Percentiles rank a stretch among this genome's conserved stretches.
These are phyloP conservation scores for Pseudonitzschia pungens DNA, from an alignment of 108 stramenopile genomes.

Conservation along the genomic window DNA sequence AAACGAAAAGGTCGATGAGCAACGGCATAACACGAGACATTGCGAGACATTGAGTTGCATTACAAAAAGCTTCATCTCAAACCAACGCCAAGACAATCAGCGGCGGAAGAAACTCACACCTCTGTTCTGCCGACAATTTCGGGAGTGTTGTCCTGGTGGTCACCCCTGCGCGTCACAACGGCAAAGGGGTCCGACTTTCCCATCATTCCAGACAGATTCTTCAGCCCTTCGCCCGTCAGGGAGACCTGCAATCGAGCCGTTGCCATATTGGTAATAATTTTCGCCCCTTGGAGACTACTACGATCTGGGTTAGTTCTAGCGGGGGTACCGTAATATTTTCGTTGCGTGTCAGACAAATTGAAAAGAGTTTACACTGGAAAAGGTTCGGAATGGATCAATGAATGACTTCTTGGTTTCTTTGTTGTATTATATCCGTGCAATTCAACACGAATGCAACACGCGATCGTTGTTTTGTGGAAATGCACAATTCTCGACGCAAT, in stretches of 20 bases:
- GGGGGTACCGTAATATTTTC: no score
- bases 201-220: constrained; percentile 35
- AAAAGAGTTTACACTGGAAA: no score
- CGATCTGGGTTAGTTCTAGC: no score
- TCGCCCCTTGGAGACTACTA: no score
- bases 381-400: no score
- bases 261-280: constrained; percentile 16
- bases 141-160: constrained; percentile 45
- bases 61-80: no score
- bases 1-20: neutral
- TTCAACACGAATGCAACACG: no score
- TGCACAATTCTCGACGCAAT: no score
- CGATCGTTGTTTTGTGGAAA: no score
- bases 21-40: neutral
- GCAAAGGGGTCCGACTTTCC: constrained; percentile 74
- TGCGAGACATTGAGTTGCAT: neutral
- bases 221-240: constrained; percentile 44
- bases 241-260: constrained; percentile 47
- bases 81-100: neutral
- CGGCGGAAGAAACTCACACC: constrained; percentile 36
- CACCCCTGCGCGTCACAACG: constrained; percentile 66
- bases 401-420: no score
- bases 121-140: constrained; percentile 58
- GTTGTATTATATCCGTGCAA: no score
- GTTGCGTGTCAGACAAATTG: no score